Percentiles rank a stretch among this genome's conserved stretches.
phyloP scores from a whole-genome alignment of 805 yeast species.

The Teunomyces panamensis region DNA sequence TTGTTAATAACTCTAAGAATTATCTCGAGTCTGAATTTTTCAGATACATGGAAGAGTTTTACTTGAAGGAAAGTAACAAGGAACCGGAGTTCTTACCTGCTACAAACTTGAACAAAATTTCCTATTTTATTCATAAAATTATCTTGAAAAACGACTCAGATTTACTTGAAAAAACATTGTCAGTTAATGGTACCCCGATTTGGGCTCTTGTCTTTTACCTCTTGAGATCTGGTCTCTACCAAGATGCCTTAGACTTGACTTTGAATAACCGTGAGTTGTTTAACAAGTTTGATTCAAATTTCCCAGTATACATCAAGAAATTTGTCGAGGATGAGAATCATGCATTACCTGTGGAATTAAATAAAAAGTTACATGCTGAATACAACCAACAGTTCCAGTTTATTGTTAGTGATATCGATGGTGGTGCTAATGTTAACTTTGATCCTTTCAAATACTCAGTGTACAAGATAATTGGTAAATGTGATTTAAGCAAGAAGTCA shows the following conservation, averaged over 20 bases:
- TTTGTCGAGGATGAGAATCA: slow-evolving; percentile 53
- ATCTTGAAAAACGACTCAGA: slow-evolving; percentile 30
- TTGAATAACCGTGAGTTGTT: slow-evolving; percentile 64
- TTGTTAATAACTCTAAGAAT: slow-evolving; percentile 53
- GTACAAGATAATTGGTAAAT: slow-evolving; percentile 89
- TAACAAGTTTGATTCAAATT: slow-evolving; percentile 80
- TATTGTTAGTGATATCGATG: slow-evolving; percentile 39
- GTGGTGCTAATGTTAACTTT: slow-evolving; percentile 31
- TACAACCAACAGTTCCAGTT: slow-evolving; percentile 80
- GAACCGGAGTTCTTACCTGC: slow-evolving; percentile 46
- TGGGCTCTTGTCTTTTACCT: slow-evolving; percentile 91
- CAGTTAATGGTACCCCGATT: slow-evolving; percentile 80
- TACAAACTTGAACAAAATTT: slow-evolving; percentile 67
- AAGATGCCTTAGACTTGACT: slow-evolving; percentile 75
- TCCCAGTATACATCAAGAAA: slow-evolving; percentile 74
- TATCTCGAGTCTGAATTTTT: slow-evolving; percentile 77
- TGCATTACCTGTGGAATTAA: slow-evolving; percentile 61
- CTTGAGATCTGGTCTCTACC: slow-evolving; percentile 75
- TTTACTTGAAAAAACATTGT: slow-evolving; percentile 25
- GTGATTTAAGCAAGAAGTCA: slow-evolving; percentile 65
- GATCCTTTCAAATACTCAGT: slow-evolving; percentile 92
- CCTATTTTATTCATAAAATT: slow-evolving; percentile 48
- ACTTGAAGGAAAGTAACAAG: slow-evolving; percentile 50
- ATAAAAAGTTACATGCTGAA: slow-evolving; percentile 70
- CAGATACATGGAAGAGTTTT: slow-evolving; percentile 66